Evolutionary conservation across 164 flowering plant genomes (phyloP).

Genomic region (Malania oleifera): DNA sequence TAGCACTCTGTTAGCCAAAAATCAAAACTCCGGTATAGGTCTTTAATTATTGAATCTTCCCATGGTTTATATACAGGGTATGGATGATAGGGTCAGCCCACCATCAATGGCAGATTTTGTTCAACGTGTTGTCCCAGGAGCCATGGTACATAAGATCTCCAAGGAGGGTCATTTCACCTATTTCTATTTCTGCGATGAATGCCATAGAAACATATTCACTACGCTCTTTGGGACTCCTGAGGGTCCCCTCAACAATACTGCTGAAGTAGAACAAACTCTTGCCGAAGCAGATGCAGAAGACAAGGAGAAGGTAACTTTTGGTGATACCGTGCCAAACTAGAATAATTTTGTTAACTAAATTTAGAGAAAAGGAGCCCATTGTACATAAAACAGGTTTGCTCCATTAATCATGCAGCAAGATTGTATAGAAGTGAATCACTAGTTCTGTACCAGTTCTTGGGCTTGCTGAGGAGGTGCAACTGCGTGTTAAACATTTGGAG

Average conservation of each 20-base stretch:
- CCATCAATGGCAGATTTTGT: conserved; percentile 63
- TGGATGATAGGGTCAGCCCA: conserved; percentile 74
- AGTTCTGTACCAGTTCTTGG: too few relatives aligned
- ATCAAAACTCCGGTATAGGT: neutral
- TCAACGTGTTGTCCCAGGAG: conserved; percentile 57
- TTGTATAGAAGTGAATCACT: too few relatives aligned
- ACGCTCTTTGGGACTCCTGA: conserved; percentile 70
- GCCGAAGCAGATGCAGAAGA: conserved; percentile 9
- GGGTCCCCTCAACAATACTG: conserved; percentile 41
- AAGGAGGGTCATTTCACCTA: conserved; percentile 88
- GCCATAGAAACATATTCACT: conserved; percentile 65
- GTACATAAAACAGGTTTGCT: too few relatives aligned
- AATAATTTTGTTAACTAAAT: too few relatives aligned
- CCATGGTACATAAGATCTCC: conserved; percentile 63
- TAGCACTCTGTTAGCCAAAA: too few relatives aligned
- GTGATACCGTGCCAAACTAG: too few relatives aligned
- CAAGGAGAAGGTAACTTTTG: conserved; percentile 5
- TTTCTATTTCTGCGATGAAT: conserved; percentile 77
- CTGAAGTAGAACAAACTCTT: conserved; percentile 12
- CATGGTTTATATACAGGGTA: conserved; percentile 53
- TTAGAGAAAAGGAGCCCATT: too few relatives aligned
- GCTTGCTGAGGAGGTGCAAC: too few relatives aligned
- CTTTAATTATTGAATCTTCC: neutral
- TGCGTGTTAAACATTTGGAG: too few relatives aligned
- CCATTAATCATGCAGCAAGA: too few relatives aligned